These are phyloP conservation scores for Lactuca sativa DNA, from an alignment of 129 eudicot genomes.

Conservation along the genomic window DNA sequence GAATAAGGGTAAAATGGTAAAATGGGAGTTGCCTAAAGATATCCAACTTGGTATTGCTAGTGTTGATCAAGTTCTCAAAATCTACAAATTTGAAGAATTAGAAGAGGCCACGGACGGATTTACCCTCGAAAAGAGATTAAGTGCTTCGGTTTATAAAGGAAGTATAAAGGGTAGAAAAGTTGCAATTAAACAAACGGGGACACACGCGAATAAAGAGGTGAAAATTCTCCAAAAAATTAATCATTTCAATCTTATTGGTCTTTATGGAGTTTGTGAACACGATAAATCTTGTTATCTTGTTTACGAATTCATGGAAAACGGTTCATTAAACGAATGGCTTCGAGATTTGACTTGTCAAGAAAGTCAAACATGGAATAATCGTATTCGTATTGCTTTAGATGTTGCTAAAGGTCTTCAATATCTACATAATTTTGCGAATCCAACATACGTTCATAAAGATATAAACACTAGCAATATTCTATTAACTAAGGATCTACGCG, in stretches of 20 bases:
- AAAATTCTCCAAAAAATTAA: constrained; percentile 50
- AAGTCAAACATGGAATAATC: constrained; percentile 46
- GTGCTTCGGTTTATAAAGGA: constrained; percentile 56
- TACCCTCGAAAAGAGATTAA: constrained; percentile 42
- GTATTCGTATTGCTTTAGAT: constrained; percentile 62
- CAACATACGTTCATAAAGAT: constrained; percentile 70
- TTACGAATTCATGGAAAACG: constrained; percentile 67
- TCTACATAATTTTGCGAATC: constrained; percentile 65
- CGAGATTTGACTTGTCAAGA: constrained; percentile 18
- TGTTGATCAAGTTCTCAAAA: constrained; percentile 45
- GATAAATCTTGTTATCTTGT: constrained; percentile 50
- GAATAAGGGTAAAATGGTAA: constrained; percentile 2
- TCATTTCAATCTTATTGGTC: constrained; percentile 66
- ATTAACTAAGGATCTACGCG: constrained; percentile 47
- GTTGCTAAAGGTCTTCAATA: constrained; percentile 69
- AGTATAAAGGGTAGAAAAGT: constrained; percentile 35
- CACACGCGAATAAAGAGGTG: constrained; percentile 52
- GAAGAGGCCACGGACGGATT: constrained; percentile 60
- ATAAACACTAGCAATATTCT: constrained; percentile 60
- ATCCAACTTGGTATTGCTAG: constrained; percentile 45
- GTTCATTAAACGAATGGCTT: constrained; percentile 59
- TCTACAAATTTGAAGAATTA: constrained; percentile 47
- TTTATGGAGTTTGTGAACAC: constrained; percentile 64
- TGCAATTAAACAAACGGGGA: constrained; percentile 54
- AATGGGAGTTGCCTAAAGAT: constrained; percentile 37